Conservation (phyloP, 2,329 filamentous ascomycete genomes). For the Penicillium paneum region DNA sequence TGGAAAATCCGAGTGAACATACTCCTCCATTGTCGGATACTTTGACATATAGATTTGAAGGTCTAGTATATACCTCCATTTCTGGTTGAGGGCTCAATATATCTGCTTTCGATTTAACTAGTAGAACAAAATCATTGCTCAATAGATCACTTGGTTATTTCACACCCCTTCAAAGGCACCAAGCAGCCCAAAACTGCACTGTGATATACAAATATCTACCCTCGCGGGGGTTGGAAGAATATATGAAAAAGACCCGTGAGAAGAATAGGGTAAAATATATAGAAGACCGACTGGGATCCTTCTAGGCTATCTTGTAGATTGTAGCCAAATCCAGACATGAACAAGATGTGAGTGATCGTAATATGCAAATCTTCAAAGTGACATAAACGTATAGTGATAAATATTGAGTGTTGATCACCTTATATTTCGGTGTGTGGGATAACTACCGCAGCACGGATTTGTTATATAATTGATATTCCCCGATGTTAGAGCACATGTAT, state of each 20-base stretch:
- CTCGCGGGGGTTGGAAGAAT: no score
- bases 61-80: not conserved
- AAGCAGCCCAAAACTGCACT: not conserved
- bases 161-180: not conserved
- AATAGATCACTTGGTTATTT: not conserved
- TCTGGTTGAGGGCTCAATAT: not conserved
- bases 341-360: not conserved
- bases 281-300: no score
- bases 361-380: no score
- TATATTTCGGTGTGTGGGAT: not conserved
- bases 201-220: no score
- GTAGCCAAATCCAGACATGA: no score
- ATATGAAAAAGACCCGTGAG: no score
- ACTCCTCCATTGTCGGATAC: not conserved
- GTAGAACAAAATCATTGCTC: not conserved
- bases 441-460: not conserved
- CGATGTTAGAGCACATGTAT: not conserved
- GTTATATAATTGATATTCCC: not conserved
- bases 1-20: conserved; percentile 11
- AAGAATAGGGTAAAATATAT: no score
- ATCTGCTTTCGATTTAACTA: not conserved
- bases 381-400: not conserved
- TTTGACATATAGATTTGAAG: not conserved
- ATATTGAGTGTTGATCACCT: not conserved
- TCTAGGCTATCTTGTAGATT: no score